Conservation (phyloP, 2,329 filamentous ascomycete genomes). For the Sclerotinia spermophila region DNA sequence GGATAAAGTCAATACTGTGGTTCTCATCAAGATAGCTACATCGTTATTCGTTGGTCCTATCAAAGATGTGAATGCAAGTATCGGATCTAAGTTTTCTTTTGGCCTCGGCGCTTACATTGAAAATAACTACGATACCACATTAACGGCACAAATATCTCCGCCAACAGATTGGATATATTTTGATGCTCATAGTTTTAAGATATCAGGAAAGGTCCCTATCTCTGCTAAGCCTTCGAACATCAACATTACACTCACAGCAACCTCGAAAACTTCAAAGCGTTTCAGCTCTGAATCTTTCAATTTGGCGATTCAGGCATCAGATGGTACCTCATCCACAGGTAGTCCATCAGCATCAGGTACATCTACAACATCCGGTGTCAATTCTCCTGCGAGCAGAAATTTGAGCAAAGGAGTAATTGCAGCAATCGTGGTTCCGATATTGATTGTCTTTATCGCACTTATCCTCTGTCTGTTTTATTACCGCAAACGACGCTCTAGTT, state of each 20-base stretch:
- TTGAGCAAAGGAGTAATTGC: constrained; percentile 26
- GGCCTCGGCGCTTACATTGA: constrained; percentile 28
- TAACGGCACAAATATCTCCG: constrained; percentile 25
- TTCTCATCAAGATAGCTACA: constrained; percentile 39
- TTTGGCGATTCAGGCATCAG: constrained; percentile 20
- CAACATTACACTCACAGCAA: constrained; percentile 29
- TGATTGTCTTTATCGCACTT: constrained; percentile 23
- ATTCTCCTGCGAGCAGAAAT: background rate
- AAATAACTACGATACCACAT: constrained; percentile 28
- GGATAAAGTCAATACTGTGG: constrained; percentile 55
- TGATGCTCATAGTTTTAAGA: constrained; percentile 26
- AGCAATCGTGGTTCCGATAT: constrained; percentile 30
- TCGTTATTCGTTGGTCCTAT: constrained; percentile 28
- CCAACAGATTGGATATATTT: constrained; percentile 31
- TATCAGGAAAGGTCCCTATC: constrained; percentile 31
- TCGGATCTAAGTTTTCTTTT: constrained; percentile 29
- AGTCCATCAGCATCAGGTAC: constrained; percentile 19
- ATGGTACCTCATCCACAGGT: constrained; percentile 1
- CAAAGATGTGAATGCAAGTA: constrained; percentile 29
- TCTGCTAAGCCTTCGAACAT: constrained; percentile 21
- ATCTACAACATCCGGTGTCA: background rate
- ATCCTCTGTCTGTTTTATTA: constrained; percentile 28
- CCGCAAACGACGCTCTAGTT: constrained; percentile 20
- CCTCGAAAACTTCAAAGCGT: constrained; percentile 24
- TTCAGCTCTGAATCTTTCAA: constrained; percentile 27